Evolutionary conservation across 225 moss, liverwort and hornwort species (phyloP).

Genomic region (Asterella californica): DNA sequence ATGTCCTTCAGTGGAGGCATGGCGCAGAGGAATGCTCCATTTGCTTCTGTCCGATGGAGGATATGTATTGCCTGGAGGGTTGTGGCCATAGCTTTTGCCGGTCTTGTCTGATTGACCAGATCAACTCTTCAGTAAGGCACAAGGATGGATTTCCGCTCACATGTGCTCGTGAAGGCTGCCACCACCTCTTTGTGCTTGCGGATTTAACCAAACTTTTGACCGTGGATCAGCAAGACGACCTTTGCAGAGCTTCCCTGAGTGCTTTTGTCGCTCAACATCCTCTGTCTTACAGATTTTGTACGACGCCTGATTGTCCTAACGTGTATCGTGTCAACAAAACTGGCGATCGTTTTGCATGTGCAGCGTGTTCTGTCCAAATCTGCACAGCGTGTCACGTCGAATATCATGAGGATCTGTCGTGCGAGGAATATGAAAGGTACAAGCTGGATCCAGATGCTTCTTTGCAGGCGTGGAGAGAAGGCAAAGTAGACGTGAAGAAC

Average conservation of each 20-base stretch:
- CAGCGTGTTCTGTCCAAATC: slow-evolving; percentile 33
- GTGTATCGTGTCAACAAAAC: slow-evolving; percentile 26
- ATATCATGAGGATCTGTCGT: slow-evolving; percentile 42
- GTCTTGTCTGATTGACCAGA: slow-evolving; percentile 39
- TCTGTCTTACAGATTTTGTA: slow-evolving; percentile 35
- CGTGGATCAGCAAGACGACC: slow-evolving; percentile 33
- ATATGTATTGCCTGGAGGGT: slow-evolving; percentile 33
- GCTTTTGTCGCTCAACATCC: slow-evolving; percentile 40
- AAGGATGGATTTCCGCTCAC: slow-evolving; percentile 41
- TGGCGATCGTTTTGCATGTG: slow-evolving; percentile 31
- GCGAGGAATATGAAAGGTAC: slow-evolving; percentile 36
- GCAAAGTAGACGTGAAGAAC: slow-evolving; percentile 42
- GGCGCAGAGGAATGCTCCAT: slow-evolving; percentile 33
- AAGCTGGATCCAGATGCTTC: slow-evolving; percentile 47
- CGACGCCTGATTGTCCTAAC: slow-evolving; percentile 45
- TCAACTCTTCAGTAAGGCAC: slow-evolving; percentile 38
- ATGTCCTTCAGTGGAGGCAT: not conserved
- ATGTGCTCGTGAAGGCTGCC: slow-evolving; percentile 35
- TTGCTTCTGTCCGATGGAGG: slow-evolving; percentile 39
- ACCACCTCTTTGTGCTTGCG: slow-evolving; percentile 20
- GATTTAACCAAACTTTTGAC: slow-evolving; percentile 34
- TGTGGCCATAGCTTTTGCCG: slow-evolving; percentile 47
- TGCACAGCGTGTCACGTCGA: slow-evolving; percentile 47
- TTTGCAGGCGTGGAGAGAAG: slow-evolving; percentile 45
- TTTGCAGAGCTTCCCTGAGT: slow-evolving; percentile 36